Conservation (phyloP, 2,329 filamentous ascomycete genomes). For the Fusarium denticulatum region DNA sequence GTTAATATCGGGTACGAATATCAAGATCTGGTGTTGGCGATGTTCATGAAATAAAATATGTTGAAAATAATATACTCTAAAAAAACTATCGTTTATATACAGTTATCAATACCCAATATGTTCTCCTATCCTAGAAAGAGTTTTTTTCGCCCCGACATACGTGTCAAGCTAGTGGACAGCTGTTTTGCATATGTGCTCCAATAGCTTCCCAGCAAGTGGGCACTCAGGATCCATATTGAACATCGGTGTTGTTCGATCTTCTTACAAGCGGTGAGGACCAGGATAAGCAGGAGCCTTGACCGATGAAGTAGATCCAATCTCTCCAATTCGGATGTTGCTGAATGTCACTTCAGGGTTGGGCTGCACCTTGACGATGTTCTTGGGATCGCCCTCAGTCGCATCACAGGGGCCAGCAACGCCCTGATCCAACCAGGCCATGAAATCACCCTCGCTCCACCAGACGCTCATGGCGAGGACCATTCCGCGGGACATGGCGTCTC, state of each 20-base stretch:
- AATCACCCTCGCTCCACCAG: slow-evolving; percentile 62
- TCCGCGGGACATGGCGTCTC: slow-evolving; percentile 55
- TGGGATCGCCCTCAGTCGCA: slow-evolving; percentile 62
- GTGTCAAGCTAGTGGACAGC: slow-evolving; percentile 24
- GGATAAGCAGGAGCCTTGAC: slow-evolving; percentile 12
- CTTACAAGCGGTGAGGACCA: slow-evolving; percentile 4
- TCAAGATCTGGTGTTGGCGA: neutral
- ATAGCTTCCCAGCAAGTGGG: slow-evolving; percentile 6
- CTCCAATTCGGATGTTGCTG: slow-evolving; percentile 68
- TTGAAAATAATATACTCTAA: neutral
- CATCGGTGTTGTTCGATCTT: neutral
- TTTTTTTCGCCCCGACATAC: slow-evolving; percentile 15
- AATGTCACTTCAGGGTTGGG: slow-evolving; percentile 63
- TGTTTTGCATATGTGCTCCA: slow-evolving; percentile 27
- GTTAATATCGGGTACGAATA: neutral
- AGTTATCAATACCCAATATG: neutral
- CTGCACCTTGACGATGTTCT: slow-evolving; percentile 56
- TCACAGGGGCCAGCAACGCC: slow-evolving; percentile 60
- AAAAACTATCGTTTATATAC: slow-evolving; percentile 3
- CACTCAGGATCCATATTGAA: neutral
- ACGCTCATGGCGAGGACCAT: slow-evolving; percentile 64
- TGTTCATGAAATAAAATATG: neutral
- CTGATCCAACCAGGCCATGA: slow-evolving; percentile 65
- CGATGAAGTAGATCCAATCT: slow-evolving; percentile 61
- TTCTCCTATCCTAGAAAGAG: neutral